phyloP scores from a whole-genome alignment of 768 basidiomycete species.

The Lepiota venenata region DNA sequence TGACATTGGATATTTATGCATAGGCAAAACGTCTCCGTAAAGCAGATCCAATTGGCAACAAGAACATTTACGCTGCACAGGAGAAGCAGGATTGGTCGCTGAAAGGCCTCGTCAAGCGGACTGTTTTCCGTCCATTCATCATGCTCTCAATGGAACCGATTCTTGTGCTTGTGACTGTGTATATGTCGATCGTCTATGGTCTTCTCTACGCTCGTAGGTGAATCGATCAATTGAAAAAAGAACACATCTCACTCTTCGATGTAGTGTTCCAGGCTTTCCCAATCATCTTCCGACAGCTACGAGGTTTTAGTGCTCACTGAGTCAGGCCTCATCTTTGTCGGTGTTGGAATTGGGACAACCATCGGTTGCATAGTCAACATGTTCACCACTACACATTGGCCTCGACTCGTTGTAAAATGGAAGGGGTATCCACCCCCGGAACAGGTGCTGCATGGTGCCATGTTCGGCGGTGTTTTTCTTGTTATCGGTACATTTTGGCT shows the following conservation, averaged over 20 bases:
- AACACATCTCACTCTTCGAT: not conserved
- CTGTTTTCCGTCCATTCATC: slow-evolving; percentile 54
- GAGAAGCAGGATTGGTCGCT: slow-evolving; percentile 56
- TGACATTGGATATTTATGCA: not conserved
- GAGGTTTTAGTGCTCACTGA: slow-evolving; percentile 37
- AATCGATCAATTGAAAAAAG: not conserved
- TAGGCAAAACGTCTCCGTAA: slow-evolving; percentile 42
- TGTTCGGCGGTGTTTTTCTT: slow-evolving; percentile 53
- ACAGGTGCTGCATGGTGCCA: slow-evolving; percentile 48
- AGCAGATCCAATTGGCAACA: slow-evolving; percentile 41
- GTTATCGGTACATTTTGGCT: slow-evolving; percentile 66
- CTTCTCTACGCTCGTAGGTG: slow-evolving; percentile 53
- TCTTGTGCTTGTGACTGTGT: slow-evolving; percentile 57
- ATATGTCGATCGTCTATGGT: slow-evolving; percentile 59
- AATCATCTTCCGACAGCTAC: slow-evolving; percentile 36
- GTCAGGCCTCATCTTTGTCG: slow-evolving; percentile 52
- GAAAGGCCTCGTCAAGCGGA: slow-evolving; percentile 48
- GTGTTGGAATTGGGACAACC: slow-evolving; percentile 48
- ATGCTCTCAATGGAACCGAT: slow-evolving; percentile 65
- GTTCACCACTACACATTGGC: slow-evolving; percentile 35
- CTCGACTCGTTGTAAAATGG: slow-evolving; percentile 40
- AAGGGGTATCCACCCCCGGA: slow-evolving; percentile 61
- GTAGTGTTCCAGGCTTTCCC: slow-evolving; percentile 58
- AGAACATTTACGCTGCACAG: slow-evolving; percentile 50
- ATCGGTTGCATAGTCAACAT: slow-evolving; percentile 40